A percentile compares a stretch with the other conserved stretches of the same genome.
Conservation (phyloP, 1,284 basidiomycete genomes). For the Puccinia triticina region DNA sequence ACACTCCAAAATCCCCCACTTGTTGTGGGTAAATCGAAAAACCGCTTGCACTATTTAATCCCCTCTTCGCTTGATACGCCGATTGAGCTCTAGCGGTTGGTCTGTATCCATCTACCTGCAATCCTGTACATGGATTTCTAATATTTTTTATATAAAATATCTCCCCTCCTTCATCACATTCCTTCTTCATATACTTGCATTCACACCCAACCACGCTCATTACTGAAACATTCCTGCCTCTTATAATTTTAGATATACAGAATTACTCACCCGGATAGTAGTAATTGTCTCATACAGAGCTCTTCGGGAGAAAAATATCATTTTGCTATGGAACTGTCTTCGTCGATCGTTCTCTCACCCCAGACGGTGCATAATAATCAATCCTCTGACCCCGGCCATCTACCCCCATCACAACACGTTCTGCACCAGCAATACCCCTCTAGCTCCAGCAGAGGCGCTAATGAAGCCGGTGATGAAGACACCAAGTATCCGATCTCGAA, state of each 20-base stretch:
- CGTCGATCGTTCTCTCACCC: constrained; percentile 31
- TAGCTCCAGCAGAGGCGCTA: constrained; percentile 28
- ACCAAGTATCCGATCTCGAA: constrained; percentile 21
- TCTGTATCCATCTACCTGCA: constrained; percentile 34
- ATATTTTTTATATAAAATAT: background rate
- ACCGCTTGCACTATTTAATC: background rate
- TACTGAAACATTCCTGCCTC: constrained; percentile 21
- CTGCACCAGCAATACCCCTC: constrained; percentile 36
- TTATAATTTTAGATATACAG: constrained; percentile 15
- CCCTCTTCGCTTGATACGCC: background rate
- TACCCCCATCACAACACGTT: constrained; percentile 26
- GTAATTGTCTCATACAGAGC: constrained; percentile 23
- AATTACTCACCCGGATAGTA: background rate
- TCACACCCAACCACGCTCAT: constrained; percentile 4
- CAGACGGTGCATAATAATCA: background rate
- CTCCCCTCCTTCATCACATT: constrained; percentile 10
- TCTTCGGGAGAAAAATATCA: constrained; percentile 12
- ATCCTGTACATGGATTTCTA: constrained; percentile 23
- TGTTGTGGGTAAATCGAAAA: background rate
- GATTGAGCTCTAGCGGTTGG: constrained; percentile 1
- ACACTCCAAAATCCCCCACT: background rate
- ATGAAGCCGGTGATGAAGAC: constrained; percentile 27
- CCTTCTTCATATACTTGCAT: background rate
- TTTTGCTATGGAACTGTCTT: constrained; percentile 33
- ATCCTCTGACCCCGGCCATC: constrained; percentile 24